These are phyloP conservation scores for Phytophthora pinifolia DNA, from an alignment of 352 stramenopile species.

Conservation along the genomic window DNA sequence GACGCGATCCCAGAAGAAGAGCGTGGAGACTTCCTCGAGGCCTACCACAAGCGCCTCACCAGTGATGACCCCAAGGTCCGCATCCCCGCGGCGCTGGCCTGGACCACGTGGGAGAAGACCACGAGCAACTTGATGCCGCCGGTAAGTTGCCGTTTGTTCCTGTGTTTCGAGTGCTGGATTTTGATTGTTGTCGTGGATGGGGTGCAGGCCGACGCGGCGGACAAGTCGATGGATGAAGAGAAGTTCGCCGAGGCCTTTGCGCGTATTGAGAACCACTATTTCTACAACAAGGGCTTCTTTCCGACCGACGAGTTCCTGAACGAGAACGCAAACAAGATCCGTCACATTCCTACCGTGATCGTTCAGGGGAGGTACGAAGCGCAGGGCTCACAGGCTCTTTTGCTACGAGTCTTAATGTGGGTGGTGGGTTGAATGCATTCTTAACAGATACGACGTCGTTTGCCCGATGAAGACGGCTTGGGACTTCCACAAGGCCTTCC, in stretches of 20 bases:
- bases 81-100: slow-evolving; percentile 82
- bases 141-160: slow-evolving; percentile 22
- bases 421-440: not conserved
- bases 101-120: slow-evolving; percentile 92
- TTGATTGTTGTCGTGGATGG: slow-evolving; percentile 10
- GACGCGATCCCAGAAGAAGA: slow-evolving; percentile 87
- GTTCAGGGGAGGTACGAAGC: slow-evolving; percentile 78
- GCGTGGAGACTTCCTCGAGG: slow-evolving; percentile 77
- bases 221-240: slow-evolving; percentile 77
- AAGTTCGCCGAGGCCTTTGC: slow-evolving; percentile 91
- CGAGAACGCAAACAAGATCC: slow-evolving; percentile 90
- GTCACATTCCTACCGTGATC: slow-evolving; percentile 91
- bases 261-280: slow-evolving; percentile 94
- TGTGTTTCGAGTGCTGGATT: not conserved
- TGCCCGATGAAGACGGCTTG: slow-evolving; percentile 87
- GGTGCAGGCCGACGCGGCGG: slow-evolving; percentile 48
- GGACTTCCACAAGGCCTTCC: slow-evolving; percentile 84
- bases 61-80: slow-evolving; percentile 85
- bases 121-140: slow-evolving; percentile 82
- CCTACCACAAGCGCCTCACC: slow-evolving; percentile 88
- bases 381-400: too few relatives aligned
- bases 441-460: slow-evolving; percentile 84
- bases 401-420: not conserved
- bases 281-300: slow-evolving; percentile 91
- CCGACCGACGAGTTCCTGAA: slow-evolving; percentile 85